Percentiles rank a stretch among this genome's conserved stretches.
Evolutionary conservation across 495 filamentous ascomycete species (phyloP).

Genomic region (Pyrenula massariospora): DNA sequence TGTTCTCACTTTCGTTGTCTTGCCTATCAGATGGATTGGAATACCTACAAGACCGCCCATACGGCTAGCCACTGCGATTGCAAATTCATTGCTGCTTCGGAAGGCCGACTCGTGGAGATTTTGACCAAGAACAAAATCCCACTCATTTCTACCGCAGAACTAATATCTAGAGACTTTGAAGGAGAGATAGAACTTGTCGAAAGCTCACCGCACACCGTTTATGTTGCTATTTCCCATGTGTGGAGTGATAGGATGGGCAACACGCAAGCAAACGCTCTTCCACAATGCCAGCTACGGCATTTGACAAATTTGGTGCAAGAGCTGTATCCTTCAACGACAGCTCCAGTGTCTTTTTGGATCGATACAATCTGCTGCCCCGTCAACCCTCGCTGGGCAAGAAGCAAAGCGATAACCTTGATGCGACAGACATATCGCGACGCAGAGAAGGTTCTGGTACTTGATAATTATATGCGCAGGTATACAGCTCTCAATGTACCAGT

Average conservation of each 20-base stretch:
- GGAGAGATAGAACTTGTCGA: too few species aligned
- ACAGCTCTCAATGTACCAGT: background rate
- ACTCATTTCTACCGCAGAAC: too few species aligned
- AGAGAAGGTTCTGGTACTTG: background rate
- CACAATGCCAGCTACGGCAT: background rate
- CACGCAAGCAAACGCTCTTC: background rate
- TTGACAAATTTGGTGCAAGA: background rate
- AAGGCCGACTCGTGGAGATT: too few species aligned
- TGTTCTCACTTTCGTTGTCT: too few species aligned
- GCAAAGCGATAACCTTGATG: background rate
- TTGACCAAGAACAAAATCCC: too few species aligned
- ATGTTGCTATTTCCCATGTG: conserved; percentile 11
- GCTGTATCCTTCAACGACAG: background rate
- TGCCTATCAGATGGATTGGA: too few species aligned
- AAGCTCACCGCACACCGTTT: too few species aligned
- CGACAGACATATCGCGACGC: background rate
- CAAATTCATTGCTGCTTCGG: too few species aligned
- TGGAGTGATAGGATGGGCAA: conserved; percentile 8
- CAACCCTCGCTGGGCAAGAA: background rate
- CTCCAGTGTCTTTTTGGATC: background rate
- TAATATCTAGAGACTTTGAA: too few species aligned
- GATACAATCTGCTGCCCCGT: background rate
- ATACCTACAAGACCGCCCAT: too few species aligned
- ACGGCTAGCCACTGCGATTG: too few species aligned
- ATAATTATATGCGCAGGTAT: background rate